Evolutionary conservation across 495 filamentous ascomycete genomes (phyloP), one percentile per base, ranked within the genome.

Genomic region (Penicillium dipodomyicola): DNA sequence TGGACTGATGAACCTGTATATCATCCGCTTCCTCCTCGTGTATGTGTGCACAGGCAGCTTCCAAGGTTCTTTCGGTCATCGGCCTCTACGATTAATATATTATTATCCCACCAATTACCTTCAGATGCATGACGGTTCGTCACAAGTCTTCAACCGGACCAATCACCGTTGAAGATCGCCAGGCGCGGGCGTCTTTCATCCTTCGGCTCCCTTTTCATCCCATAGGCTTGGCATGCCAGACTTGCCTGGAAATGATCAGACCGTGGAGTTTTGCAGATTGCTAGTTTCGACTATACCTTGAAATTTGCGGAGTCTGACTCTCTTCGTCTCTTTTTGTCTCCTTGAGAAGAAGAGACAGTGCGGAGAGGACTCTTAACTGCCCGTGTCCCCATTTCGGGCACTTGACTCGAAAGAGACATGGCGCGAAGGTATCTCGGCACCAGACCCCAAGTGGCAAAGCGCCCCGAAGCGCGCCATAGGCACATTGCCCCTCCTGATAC

Each of bases 401-500:
- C 61, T 61, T 67, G 41, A 45, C 64, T 55, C 4, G 42, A 67
- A 64, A 19, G 15, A 52, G 61, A 46, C 46, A 67, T 55, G 47
- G 53, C 44, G 64, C 23, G 19, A 47, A 33, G 49, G 23, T 23
- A 22, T 41, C 64, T 62, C 49, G 58, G 61, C 56, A 50, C 52
- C 33, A 20, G 35, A 22, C 19, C n/a, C 30, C 45, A 33, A 40
- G 39, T 53, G 49, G 56, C 56, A 39, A 58, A 57, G 19, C 40
- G 14, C 27, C 6, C 7, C 27, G 7, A 29, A 29, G 27, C 4
- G 27, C 27, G 27, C 27, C 7, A 41, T 15, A 19, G 12, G 39
- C 22, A 42, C 40, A 20, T 15, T 45, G 57, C 39, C 55, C 58
- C 58, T 56, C 64, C 51, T 63, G 57, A 58, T 49, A 51, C 41